Evolutionary conservation across 2,329 filamentous ascomycete genomes (phyloP).

Genomic region (Fusarium succisae): DNA sequence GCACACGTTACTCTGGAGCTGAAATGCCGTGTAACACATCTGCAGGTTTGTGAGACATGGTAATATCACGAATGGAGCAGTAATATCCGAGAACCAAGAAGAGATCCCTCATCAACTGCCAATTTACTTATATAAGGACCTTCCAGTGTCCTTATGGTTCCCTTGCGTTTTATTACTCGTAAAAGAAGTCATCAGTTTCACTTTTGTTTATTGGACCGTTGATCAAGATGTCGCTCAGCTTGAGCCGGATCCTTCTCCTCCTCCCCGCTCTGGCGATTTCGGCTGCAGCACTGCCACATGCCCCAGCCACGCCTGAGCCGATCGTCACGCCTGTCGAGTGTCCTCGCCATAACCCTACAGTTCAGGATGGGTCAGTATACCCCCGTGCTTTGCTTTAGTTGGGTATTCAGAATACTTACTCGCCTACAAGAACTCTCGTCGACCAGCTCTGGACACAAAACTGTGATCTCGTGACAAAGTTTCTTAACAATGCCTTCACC

Average conservation of each 20-base stretch:
- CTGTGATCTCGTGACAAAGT: neutral
- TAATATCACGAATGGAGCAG: neutral
- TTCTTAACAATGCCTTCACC: neutral
- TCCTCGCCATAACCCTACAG: neutral
- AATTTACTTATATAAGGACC: neutral
- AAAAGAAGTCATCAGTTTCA: too few species aligned
- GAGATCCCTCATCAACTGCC: neutral
- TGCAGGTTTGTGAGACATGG: neutral
- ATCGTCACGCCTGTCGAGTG: neutral
- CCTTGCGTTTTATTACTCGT: rapidly evolving
- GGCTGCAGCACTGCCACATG: neutral
- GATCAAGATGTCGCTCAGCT: neutral
- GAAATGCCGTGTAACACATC: neutral
- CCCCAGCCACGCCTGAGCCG: neutral
- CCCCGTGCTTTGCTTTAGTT: rapidly evolving
- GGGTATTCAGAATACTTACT: rapidly evolving
- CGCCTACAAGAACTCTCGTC: neutral
- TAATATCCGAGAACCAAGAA: neutral
- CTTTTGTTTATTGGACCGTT: too few species aligned
- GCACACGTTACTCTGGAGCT: neutral
- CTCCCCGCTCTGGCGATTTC: neutral
- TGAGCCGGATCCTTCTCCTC: neutral
- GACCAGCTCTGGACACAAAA: neutral
- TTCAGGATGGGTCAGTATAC: neutral
- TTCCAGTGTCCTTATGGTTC: too few species aligned